Conservation (phyloP, 169 alveolate species). For the Theileria sp. region DNA sequence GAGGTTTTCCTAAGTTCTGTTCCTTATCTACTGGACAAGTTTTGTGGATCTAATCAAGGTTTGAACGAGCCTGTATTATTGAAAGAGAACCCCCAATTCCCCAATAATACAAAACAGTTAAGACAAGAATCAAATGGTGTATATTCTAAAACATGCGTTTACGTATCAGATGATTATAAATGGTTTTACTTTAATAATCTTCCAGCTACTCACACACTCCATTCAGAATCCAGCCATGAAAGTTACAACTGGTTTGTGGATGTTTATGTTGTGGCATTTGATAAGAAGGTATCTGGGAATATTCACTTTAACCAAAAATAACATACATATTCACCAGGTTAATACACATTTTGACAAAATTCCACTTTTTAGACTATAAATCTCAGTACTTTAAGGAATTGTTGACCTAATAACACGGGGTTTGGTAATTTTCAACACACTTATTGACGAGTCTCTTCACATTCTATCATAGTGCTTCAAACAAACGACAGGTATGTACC, state of each 20-base stretch:
- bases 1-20: background rate
- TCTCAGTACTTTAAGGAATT: background rate
- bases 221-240: background rate
- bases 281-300: constrained; percentile 26
- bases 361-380: background rate
- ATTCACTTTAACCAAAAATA: constrained; percentile 28
- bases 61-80: background rate
- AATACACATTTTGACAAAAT: background rate
- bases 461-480: background rate
- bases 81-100: constrained; percentile 1
- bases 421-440: background rate
- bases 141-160: constrained; percentile 28
- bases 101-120: background rate
- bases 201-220: constrained; percentile 20
- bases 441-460: background rate
- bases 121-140: background rate
- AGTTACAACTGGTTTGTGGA: constrained; percentile 30
- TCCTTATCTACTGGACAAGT: constrained; percentile 3
- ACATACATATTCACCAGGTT: background rate
- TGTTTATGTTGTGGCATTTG: constrained; percentile 30
- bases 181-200: constrained; percentile 46
- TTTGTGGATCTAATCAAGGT: constrained; percentile 10
- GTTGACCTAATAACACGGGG: background rate
- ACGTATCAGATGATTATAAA: constrained; percentile 39
- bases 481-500: background rate